Evolutionary conservation across 345 rosid species (phyloP), one percentile per base, ranked within the genome.

Genomic region (Alliaria petiolata): DNA sequence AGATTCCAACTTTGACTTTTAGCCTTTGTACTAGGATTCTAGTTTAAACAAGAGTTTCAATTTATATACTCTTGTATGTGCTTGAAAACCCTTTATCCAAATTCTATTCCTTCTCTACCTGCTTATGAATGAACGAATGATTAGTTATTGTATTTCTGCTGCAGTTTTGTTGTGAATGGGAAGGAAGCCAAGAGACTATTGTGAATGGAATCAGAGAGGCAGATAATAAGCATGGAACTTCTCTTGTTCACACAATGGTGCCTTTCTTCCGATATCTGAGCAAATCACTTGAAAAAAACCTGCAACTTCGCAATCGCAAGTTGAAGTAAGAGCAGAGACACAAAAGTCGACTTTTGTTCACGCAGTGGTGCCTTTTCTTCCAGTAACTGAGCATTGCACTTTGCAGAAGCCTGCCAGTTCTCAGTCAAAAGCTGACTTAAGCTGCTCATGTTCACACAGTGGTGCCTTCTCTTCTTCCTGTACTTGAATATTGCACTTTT

Each of bases 401-500:
- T 7, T 67, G 34, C 74, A 51, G 69, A 68, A 60, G 8, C 76
- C 80, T n/a, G 77, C 65, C 74, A 79, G 78, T n/a, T 57, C 49
- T 50, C 81, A 77, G 19, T 42, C 65, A 31, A 80, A 78, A 70
- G 77, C 71, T 17, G 43, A 46, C 57, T 62, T 80, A 8, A 62
- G 44, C 20, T 43, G 17, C 72, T 69, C 81, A 67, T 17, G 49
- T 25, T 33, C 66, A 65, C 16, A 33, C 38, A 20, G 13, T 31
- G 47, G 31, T 31, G 62, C 91, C 96, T 75, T 78, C 85, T 20
- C 70, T 76, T 36, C 79, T 77, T 28, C 12, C n/a, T n/a, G n/a
- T 68, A 45, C 22, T 28, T 26, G 49, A 74, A 49, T 72, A 44
- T 35, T 35, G 59, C 67, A 62, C 54, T 62, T n/a, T 8, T 57